Percentiles rank a stretch among this genome's conserved stretches.
Conservation (phyloP, 148 eudicot genomes). For the Arctostaphylos glauca region DNA sequence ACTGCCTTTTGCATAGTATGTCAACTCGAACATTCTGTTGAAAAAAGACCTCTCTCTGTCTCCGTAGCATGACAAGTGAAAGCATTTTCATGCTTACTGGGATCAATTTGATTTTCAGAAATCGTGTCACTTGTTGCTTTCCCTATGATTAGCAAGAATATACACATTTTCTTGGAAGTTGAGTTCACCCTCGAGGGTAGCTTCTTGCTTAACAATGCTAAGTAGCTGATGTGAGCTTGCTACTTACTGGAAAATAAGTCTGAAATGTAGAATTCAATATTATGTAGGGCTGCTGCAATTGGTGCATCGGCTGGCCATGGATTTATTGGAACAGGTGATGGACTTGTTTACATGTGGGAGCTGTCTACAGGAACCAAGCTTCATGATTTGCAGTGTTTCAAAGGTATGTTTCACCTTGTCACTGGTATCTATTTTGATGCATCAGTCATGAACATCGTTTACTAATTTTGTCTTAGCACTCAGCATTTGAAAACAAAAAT, state of each 20-base stretch:
- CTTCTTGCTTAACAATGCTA: background rate
- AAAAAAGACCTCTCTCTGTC: background rate
- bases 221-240: slow-evolving; percentile 1
- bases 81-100: background rate
- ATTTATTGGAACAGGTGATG: slow-evolving; percentile 67
- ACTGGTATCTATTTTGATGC: background rate
- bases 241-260: background rate
- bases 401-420: slow-evolving; percentile 48
- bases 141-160: background rate
- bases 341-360: slow-evolving; percentile 73
- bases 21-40: background rate
- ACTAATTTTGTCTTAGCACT: background rate
- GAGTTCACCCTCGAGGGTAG: slow-evolving; percentile 7
- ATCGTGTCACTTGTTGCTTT: background rate
- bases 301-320: slow-evolving; percentile 73
- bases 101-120: background rate
- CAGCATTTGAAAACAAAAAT: background rate
- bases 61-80: background rate
- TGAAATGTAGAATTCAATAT: slow-evolving; percentile 13
- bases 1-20: background rate
- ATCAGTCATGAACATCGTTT: background rate
- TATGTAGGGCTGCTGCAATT: slow-evolving; percentile 53
- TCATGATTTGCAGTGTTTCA: slow-evolving; percentile 44
- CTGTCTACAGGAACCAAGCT: slow-evolving; percentile 59
- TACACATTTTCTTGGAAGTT: background rate